Percentiles rank a stretch among this genome's conserved stretches.
Conservation (phyloP, 2,329 filamentous ascomycete genomes). For the Phialophora chinensis region DNA sequence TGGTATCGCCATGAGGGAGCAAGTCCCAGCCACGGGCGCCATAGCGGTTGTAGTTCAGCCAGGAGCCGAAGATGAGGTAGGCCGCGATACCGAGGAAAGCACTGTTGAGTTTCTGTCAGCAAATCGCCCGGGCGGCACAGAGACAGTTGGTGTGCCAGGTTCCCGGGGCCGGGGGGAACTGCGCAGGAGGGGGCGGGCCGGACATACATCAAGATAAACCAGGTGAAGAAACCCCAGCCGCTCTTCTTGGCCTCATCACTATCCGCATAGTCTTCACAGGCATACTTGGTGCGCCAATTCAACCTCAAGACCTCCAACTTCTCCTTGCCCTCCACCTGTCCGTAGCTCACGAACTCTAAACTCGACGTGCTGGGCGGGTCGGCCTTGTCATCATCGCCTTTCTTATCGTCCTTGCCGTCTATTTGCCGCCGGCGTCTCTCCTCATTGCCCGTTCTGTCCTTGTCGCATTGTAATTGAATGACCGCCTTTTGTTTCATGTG, state of each 20-base stretch:
- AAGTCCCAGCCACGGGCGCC: slow-evolving; percentile 95
- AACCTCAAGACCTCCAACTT: slow-evolving; percentile 70
- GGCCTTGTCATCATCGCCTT: slow-evolving; percentile 43
- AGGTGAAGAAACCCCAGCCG: slow-evolving; percentile 94
- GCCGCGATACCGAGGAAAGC: slow-evolving; percentile 82
- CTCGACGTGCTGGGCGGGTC: slow-evolving; percentile 55
- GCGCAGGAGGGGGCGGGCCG: not conserved
- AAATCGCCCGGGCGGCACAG: not conserved
- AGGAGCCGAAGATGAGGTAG: slow-evolving; percentile 97
- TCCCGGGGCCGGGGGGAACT: slow-evolving; percentile 47
- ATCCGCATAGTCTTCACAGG: slow-evolving; percentile 69
- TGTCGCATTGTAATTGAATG: slow-evolving; percentile 84
- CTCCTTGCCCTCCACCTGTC: slow-evolving; percentile 50
- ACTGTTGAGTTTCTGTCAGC: slow-evolving; percentile 56
- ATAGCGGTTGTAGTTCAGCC: slow-evolving; percentile 98
- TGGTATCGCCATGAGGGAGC: slow-evolving; percentile 87
- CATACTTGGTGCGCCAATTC: slow-evolving; percentile 86
- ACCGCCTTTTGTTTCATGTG: slow-evolving; percentile 71
- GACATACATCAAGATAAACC: slow-evolving; percentile 86
- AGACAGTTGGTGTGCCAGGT: slow-evolving; percentile 3
- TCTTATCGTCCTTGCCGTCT: slow-evolving; percentile 43
- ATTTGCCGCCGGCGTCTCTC: slow-evolving; percentile 40
- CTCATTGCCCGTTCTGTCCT: slow-evolving; percentile 70
- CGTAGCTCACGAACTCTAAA: slow-evolving; percentile 78
- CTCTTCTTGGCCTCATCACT: slow-evolving; percentile 54